Evolutionary conservation across 805 yeast species (phyloP), one percentile per base, ranked within the genome.

Genomic region (Saccharomyces paradoxus): DNA sequence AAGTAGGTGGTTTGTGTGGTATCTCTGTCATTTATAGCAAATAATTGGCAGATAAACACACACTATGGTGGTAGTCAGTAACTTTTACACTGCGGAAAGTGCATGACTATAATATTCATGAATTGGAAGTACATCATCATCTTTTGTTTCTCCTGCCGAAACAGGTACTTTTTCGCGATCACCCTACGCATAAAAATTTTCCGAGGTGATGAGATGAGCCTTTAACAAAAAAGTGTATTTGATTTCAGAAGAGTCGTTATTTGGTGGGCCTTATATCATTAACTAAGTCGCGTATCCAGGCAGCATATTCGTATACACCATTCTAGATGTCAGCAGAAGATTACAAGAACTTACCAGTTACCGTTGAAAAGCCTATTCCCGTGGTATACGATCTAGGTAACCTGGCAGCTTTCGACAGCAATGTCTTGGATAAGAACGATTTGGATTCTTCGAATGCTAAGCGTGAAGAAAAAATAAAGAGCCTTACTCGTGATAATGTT

Each of bases 341-440:
- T 50, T 65, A 63, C 51, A 64, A 66, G 50, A 59, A 59, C 28
- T 59, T 68, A 66, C 88, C 95, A 13, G 91, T 87, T 37, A 86
- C 91, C 3, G 98, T 94, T 37, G 95, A 89, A 50, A 91, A 91
- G 71, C 86, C 86, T 29, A 89, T 94, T 57, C 97, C 98, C 28
- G 94, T 87, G 51, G 76, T 83, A 3, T 92, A 80, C 67, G 99
- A 94, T 70, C 74, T 92, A 58, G 99, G 99, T 37, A 87, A 92
- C 70, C 77, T 94, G 53, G 86, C 97, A 4, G 88, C 87, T 2
- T 91, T 89, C 67, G 98, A 92, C 71, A 77, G 91, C 41, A 91
- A 89, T 70, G 96, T 96, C 22, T 72, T 92, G 60, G 95, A 88
- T 60, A 75, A 77, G 46, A 74, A 75, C 14, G 77, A 81, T 60